Evolutionary conservation across 192 early-diverging fungal genomes (phyloP).

Genomic region (Phycomyces nitens): DNA sequence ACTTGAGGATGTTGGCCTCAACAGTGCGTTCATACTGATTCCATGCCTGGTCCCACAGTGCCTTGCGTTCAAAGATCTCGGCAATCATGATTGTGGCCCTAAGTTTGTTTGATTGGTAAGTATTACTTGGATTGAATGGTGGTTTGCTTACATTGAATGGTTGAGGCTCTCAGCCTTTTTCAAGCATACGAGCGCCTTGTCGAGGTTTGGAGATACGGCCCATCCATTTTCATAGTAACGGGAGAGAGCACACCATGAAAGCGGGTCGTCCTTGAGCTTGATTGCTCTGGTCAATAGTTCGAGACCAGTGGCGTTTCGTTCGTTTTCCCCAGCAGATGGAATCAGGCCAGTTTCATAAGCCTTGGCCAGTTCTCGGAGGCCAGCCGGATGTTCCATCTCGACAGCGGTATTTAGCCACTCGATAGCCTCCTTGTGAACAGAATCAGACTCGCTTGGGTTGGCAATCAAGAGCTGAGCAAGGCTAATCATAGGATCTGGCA

Average conservation of each 20-base stretch:
- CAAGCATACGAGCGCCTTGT: constrained; percentile 20
- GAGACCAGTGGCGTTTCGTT: constrained; percentile 9
- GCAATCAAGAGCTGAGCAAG: neutral
- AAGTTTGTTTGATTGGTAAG: too few relatives aligned
- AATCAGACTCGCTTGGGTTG: neutral
- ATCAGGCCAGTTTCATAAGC: constrained; percentile 10
- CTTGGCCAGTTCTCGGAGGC: neutral
- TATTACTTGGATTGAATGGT: constrained; percentile 23
- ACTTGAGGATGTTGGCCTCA: neutral
- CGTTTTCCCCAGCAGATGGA: constrained; percentile 16
- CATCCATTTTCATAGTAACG: constrained; percentile 37
- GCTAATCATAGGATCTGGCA: constrained; percentile 9
- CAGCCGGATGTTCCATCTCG: neutral
- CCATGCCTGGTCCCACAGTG: neutral
- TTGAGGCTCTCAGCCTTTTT: constrained; percentile 18
- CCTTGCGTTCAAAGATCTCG: neutral
- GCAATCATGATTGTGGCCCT: neutral
- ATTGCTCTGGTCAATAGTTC: constrained; percentile 32
- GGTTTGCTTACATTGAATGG: constrained; percentile 22
- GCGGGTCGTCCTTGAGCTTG: constrained; percentile 20
- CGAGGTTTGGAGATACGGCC: constrained; percentile 25
- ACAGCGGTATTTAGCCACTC: constrained; percentile 1
- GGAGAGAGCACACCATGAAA: constrained; percentile 26
- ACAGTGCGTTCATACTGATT: neutral
- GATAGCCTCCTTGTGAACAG: neutral